These are phyloP conservation scores for Penicillium daleae DNA, from an alignment of 495 filamentous ascomycete species.

Conservation along the genomic window DNA sequence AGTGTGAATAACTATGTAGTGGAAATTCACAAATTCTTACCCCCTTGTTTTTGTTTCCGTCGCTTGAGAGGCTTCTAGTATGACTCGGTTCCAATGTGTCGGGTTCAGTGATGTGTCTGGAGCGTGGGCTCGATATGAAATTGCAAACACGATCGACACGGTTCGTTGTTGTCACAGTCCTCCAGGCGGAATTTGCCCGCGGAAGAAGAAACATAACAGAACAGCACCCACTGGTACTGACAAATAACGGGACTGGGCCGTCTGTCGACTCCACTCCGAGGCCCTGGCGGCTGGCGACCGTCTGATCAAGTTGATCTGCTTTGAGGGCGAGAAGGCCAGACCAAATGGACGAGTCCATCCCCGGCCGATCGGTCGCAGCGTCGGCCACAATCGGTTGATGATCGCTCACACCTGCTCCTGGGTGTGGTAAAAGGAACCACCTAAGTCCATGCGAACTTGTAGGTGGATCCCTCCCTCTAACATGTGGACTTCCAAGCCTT, in stretches of 20 bases:
- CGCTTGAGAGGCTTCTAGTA: neutral
- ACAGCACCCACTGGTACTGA: neutral
- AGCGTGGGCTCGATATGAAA: neutral
- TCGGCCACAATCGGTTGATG: too few relatives aligned
- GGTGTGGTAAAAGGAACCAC: neutral
- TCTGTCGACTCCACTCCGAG: slow-evolving; percentile 17
- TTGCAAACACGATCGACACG: slow-evolving; percentile 1
- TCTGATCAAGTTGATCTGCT: slow-evolving; percentile 7
- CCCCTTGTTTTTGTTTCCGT: neutral
- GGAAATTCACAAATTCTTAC: neutral
- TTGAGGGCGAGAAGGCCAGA: neutral
- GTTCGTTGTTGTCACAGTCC: neutral
- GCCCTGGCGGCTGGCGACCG: slow-evolving; percentile 18
- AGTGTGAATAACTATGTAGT: neutral
- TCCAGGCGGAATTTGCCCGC: neutral
- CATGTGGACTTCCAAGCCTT: neutral
- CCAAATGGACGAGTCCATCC: slow-evolving; percentile 9
- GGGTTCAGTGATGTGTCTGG: neutral
- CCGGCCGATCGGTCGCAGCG: slow-evolving; percentile 17
- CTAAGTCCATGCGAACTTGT: too few relatives aligned
- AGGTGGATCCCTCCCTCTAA: neutral
- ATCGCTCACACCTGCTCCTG: slow-evolving; percentile 1
- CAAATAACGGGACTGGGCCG: slow-evolving; percentile 6
- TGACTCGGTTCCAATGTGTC: neutral
- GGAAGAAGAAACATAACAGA: neutral